A percentile compares a stretch with the other conserved stretches of the same genome.
Evolutionary conservation across 257 asterid genomes (phyloP).

Genomic region (Scutellaria galericulata): DNA sequence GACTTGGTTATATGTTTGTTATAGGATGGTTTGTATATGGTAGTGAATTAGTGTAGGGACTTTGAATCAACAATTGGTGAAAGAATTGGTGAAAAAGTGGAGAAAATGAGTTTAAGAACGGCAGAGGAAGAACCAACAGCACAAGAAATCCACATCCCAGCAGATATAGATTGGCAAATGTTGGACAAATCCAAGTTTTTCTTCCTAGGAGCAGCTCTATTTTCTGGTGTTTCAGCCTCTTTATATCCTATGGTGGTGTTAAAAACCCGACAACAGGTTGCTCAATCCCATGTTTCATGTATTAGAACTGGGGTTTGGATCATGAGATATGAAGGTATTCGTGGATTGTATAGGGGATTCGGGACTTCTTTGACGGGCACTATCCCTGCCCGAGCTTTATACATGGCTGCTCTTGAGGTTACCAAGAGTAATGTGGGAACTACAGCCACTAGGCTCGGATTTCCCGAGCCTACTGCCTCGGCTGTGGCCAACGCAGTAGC

Average conservation of each 20-base stretch:
- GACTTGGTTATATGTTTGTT: neutral
- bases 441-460: slow-evolving; percentile 54
- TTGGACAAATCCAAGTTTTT: slow-evolving; percentile 77
- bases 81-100: slow-evolving; percentile 31
- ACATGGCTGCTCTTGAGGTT: slow-evolving; percentile 75
- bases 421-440: slow-evolving; percentile 73
- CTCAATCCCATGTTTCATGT: slow-evolving; percentile 57
- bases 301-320: slow-evolving; percentile 56
- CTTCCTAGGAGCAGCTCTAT: slow-evolving; percentile 77
- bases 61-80: neutral
- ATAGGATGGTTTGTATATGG: slow-evolving; percentile 3
- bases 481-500: slow-evolving; percentile 75
- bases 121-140: slow-evolving; percentile 56
- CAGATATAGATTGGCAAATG: slow-evolving; percentile 79
- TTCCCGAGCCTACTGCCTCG: slow-evolving; percentile 59
- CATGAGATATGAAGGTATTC: slow-evolving; percentile 58
- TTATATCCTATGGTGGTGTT: slow-evolving; percentile 72
- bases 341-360: slow-evolving; percentile 76
- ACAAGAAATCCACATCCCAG: slow-evolving; percentile 59
- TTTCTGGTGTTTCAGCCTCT: slow-evolving; percentile 72
- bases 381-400: slow-evolving; percentile 80
- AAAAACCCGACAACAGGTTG: slow-evolving; percentile 78
- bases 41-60: slow-evolving; percentile 27
- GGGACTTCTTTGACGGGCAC: slow-evolving; percentile 80
- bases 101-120: slow-evolving; percentile 54